Conservation (phyloP, 192 early-diverging fungal species). For the Dispira simplex region DNA sequence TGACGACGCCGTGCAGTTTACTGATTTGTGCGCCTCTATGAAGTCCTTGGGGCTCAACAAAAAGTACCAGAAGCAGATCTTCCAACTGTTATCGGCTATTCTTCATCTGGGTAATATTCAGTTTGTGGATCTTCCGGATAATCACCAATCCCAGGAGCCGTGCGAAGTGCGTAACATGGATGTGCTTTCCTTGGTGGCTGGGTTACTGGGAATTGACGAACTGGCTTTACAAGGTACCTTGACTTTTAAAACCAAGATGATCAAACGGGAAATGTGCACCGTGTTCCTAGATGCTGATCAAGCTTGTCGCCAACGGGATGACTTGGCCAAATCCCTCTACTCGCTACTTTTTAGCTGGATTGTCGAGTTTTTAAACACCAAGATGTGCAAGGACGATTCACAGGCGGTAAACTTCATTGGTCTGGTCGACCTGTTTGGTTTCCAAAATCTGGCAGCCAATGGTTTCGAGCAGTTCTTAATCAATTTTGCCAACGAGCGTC, state of each 20-base stretch:
- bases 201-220: conserved; percentile 63
- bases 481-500: conserved; percentile 83
- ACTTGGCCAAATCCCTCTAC: conserved; percentile 58
- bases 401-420: conserved; percentile 57
- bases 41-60: conserved; percentile 71
- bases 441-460: conserved; percentile 35
- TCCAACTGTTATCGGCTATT: conserved; percentile 69
- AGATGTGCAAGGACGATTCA: conserved; percentile 47
- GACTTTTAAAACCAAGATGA: conserved; percentile 65
- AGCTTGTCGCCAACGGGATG: conserved; percentile 55
- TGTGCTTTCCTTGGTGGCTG: conserved; percentile 56
- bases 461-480: conserved; percentile 47
- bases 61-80: conserved; percentile 70
- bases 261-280: conserved; percentile 70
- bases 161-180: conserved; percentile 63
- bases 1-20: conserved; percentile 44
- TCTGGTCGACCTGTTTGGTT: conserved; percentile 76
- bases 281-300: conserved; percentile 58
- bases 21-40: conserved; percentile 61
- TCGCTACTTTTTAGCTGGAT: conserved; percentile 75
- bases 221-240: conserved; percentile 57
- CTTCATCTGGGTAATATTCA: conserved; percentile 79
- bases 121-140: conserved; percentile 47
- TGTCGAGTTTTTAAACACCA: conserved; percentile 68
- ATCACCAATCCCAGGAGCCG: conserved; percentile 47